Percentiles rank a stretch among this genome's conserved stretches.
These are phyloP conservation scores for Takashimella koratensis DNA, from an alignment of 1,284 basidiomycete species.

Conservation along the genomic window DNA sequence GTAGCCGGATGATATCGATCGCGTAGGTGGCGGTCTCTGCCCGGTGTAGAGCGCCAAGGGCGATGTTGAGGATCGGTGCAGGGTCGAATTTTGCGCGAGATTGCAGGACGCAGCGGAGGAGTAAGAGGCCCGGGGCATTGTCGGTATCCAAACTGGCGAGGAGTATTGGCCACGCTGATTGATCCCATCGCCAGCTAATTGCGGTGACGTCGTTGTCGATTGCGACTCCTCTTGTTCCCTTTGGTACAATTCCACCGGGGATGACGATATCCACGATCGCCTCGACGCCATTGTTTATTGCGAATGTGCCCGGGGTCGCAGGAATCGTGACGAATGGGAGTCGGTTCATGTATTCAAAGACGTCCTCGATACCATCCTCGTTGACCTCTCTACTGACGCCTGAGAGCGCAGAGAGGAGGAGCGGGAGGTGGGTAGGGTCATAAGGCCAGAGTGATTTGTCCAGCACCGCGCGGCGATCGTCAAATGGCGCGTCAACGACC, in stretches of 20 bases:
- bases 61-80: slow-evolving; percentile 29
- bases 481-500: slow-evolving; percentile 32
- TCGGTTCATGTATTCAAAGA: slow-evolving; percentile 34
- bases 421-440: slow-evolving; percentile 22
- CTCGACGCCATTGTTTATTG: slow-evolving; percentile 25
- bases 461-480: slow-evolving; percentile 34
- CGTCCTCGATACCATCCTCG: slow-evolving; percentile 22
- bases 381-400: slow-evolving; percentile 22
- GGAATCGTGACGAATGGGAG: slow-evolving; percentile 26
- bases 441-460: slow-evolving; percentile 34
- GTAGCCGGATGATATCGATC: slow-evolving; percentile 32
- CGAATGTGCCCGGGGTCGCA: slow-evolving; percentile 12
- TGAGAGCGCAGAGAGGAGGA: slow-evolving; percentile 30
- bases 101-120: slow-evolving; percentile 28
- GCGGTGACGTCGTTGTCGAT: slow-evolving; percentile 14
- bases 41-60: slow-evolving; percentile 18
- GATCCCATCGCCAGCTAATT: slow-evolving; percentile 24
- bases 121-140: slow-evolving; percentile 24
- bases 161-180: slow-evolving; percentile 32
- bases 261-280: slow-evolving; percentile 24
- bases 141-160: slow-evolving; percentile 35
- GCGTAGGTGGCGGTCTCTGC: slow-evolving; percentile 18
- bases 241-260: slow-evolving; percentile 35
- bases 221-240: slow-evolving; percentile 27
- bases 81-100: slow-evolving; percentile 13